These are phyloP conservation scores for Neonectria coccinea DNA, from an alignment of 2,329 filamentous ascomycete genomes.

Conservation along the genomic window DNA sequence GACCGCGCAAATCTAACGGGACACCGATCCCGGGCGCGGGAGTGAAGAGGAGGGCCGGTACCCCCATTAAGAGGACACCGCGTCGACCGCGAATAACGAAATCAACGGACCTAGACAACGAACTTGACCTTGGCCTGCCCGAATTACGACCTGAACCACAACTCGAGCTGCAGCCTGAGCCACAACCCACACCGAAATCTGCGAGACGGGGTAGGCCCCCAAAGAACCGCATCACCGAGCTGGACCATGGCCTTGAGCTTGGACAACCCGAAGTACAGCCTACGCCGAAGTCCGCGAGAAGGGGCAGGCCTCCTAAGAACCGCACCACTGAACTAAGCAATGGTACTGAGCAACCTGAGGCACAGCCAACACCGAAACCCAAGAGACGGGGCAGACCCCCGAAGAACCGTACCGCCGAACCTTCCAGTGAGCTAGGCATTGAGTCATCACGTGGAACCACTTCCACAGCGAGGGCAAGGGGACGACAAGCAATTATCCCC, in stretches of 20 bases:
- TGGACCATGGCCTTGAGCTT: conserved; percentile 36
- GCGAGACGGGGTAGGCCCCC: conserved; percentile 46
- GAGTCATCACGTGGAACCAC: conserved; percentile 32
- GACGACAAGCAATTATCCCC: conserved; percentile 42
- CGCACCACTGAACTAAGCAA: conserved; percentile 41
- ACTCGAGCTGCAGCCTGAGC: neutral
- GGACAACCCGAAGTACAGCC: conserved; percentile 28
- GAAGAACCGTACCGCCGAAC: conserved; percentile 44
- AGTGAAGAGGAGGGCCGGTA: conserved; percentile 60
- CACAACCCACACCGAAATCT: conserved; percentile 47
- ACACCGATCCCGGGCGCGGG: conserved; percentile 61
- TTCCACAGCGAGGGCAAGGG: conserved; percentile 30
- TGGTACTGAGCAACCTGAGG: conserved; percentile 33
- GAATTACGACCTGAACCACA: conserved; percentile 34
- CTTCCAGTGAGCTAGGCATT: conserved; percentile 42
- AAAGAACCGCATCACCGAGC: conserved; percentile 41
- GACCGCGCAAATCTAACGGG: conserved; percentile 63
- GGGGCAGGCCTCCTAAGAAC: conserved; percentile 47
- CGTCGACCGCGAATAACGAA: conserved; percentile 50
- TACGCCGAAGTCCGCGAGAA: conserved; percentile 48
- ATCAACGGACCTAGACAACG: conserved; percentile 41
- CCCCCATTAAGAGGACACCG: conserved; percentile 55
- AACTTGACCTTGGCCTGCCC: neutral
- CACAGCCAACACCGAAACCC: conserved; percentile 49
- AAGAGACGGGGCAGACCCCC: conserved; percentile 48